Evolutionary conservation across 345 rosid genomes (phyloP).

Genomic region (Durio zibethinus): DNA sequence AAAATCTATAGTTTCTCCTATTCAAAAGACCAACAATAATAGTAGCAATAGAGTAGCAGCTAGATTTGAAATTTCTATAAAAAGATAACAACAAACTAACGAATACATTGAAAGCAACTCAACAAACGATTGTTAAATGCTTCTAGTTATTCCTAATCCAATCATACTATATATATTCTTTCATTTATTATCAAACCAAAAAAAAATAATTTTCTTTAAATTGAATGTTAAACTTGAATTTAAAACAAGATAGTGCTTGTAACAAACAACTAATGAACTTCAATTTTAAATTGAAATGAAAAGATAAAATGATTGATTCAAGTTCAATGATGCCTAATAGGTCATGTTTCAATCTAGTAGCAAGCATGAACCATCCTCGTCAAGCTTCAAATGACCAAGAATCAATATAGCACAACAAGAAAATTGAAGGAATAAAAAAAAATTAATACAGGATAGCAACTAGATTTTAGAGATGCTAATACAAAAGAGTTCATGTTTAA

Average conservation of each 20-base stretch:
- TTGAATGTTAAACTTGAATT: no score
- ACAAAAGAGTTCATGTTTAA: constrained; percentile 42
- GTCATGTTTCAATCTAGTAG: no score
- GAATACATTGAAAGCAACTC: background rate
- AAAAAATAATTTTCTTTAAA: no score
- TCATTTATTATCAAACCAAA: constrained; percentile 5
- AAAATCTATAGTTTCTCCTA: background rate
- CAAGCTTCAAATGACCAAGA: no score
- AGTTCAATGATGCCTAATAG: no score
- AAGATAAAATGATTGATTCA: no score
- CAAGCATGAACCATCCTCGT: no score
- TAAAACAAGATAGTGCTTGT: no score
- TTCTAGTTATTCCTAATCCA: background rate
- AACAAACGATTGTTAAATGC: background rate
- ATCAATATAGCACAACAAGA: no score
- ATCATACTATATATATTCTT: background rate
- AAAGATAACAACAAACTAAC: background rate
- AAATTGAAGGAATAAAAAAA: no score
- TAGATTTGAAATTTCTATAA: background rate
- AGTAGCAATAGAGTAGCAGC: background rate
- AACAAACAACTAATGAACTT: no score
- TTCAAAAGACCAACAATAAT: background rate
- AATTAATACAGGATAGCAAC: background rate
- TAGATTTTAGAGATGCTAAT: constrained; percentile 24
- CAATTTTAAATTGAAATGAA: no score